These are phyloP conservation scores for Plasmodium berghei DNA, from an alignment of 169 alveolate genomes.

Conservation along the genomic window DNA sequence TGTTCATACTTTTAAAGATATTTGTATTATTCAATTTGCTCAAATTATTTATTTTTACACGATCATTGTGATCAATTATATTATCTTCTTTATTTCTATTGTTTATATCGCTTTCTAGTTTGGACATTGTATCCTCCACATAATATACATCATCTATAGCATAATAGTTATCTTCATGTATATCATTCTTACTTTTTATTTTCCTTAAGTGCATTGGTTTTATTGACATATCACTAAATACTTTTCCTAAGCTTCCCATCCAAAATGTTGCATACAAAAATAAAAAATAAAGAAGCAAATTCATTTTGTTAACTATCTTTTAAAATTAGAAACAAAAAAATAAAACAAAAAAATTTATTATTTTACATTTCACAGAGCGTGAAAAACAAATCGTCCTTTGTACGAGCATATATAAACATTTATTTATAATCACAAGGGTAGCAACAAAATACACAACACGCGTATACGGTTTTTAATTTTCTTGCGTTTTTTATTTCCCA, in stretches of 20 bases:
- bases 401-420: too few relatives aligned
- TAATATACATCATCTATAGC: neutral
- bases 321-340: too few relatives aligned
- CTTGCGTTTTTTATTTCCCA: too few relatives aligned
- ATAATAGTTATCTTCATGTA: neutral
- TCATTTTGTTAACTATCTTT: too few relatives aligned
- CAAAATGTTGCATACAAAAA: too few relatives aligned
- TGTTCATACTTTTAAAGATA: conserved; percentile 14
- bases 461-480: too few relatives aligned
- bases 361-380: too few relatives aligned
- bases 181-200: neutral
- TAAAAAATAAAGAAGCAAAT: too few relatives aligned
- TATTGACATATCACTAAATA: neutral
- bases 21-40: conserved; percentile 6
- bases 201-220: neutral
- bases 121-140: neutral
- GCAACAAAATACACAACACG: too few relatives aligned
- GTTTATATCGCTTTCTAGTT: neutral
- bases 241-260: neutral
- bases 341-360: too few relatives aligned
- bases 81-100: neutral
- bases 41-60: conserved; percentile 36
- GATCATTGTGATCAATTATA: conserved; percentile 20
- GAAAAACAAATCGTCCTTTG: too few relatives aligned
- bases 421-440: too few relatives aligned